Evolutionary conservation across 2,329 filamentous ascomycete species (phyloP).

Genomic region (Neopestalotiopsis rosae): DNA sequence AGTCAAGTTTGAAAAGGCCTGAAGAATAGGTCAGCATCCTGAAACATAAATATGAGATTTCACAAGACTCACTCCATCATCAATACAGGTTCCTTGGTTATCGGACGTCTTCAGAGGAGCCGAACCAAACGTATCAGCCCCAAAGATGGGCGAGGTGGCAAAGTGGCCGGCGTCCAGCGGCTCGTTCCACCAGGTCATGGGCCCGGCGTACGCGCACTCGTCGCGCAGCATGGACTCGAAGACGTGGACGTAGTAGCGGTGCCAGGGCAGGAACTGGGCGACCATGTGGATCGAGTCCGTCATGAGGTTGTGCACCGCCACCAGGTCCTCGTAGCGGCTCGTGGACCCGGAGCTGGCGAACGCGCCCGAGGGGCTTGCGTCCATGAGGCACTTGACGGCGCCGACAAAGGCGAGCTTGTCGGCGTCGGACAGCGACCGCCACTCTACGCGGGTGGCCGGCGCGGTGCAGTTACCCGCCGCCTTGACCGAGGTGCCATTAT

Average conservation of each 20-base stretch:
- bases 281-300: slow-evolving; percentile 38
- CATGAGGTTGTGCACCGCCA: slow-evolving; percentile 42
- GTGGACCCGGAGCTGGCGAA: slow-evolving; percentile 31
- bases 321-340: slow-evolving; percentile 44
- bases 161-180: slow-evolving; percentile 40
- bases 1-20: slow-evolving; percentile 34
- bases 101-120: slow-evolving; percentile 32
- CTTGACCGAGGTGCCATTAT: slow-evolving; percentile 18
- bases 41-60: neutral
- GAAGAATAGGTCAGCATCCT: neutral
- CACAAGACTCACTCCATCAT: slow-evolving; percentile 32
- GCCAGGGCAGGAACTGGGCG: slow-evolving; percentile 45
- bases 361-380: slow-evolving; percentile 33
- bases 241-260: slow-evolving; percentile 42
- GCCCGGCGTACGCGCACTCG: slow-evolving; percentile 42
- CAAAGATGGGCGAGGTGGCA: slow-evolving; percentile 36
- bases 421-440: slow-evolving; percentile 35
- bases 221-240: slow-evolving; percentile 43
- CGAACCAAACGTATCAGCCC: slow-evolving; percentile 34
- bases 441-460: slow-evolving; percentile 34
- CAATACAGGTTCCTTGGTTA: slow-evolving; percentile 38
- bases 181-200: slow-evolving; percentile 48
- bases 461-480: slow-evolving; percentile 31
- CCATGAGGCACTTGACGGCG: slow-evolving; percentile 41
- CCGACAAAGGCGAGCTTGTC: slow-evolving; percentile 38